Base-by-base conservation (phyloP, 2,329 filamentous ascomycete species). In the Claviceps sp. region DNA sequence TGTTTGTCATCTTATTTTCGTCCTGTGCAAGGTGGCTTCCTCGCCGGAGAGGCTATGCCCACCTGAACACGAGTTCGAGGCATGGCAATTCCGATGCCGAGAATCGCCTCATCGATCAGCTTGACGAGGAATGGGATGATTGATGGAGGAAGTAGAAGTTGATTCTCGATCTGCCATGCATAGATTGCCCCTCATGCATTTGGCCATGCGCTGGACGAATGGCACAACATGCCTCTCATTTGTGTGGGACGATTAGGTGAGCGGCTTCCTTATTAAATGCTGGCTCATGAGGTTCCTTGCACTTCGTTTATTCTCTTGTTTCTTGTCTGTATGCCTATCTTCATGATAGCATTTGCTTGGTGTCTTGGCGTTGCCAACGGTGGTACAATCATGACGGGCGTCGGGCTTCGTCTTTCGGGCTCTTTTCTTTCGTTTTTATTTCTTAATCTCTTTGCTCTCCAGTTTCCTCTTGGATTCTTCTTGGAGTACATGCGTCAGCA, bases 101-200 rank as follows among this genome's bases (percentile, higher is more conserved):
- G 70, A 96, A 97, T 67, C 75, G 89, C 56, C 70, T 97, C 60
- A 97, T 98, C 65, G 91, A 97, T 66, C 89, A 96, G 68, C 74
- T 96, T 54, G 93, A 97, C 62, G 91, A 97, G 67, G 90, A 96
- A 65, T 97, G 91, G 91, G 90, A 96, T 60, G 90, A 95, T 57
- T 83, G 61, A 51, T 10, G 4, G 10, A 48, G 8, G 11, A 22
- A 22, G 17, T 19, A 5, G 16, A 19, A 5, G 11, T 22, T 19
- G 17, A 42, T 22, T 19, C 13, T 19, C 17, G 17, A 22, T 42
- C 13, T 22, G 41, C 17, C 17, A 22, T 42, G 41, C 17, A 10
- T 4, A 13, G 30, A 3, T 34, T 34, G 30, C 30, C 11, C 30
- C 4, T 3, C 30, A 4, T 34, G 30, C 30, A 34, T 34, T 11